Conservation (phyloP, 352 stramenopile genomes). For the Pythium sukuiense region DNA sequence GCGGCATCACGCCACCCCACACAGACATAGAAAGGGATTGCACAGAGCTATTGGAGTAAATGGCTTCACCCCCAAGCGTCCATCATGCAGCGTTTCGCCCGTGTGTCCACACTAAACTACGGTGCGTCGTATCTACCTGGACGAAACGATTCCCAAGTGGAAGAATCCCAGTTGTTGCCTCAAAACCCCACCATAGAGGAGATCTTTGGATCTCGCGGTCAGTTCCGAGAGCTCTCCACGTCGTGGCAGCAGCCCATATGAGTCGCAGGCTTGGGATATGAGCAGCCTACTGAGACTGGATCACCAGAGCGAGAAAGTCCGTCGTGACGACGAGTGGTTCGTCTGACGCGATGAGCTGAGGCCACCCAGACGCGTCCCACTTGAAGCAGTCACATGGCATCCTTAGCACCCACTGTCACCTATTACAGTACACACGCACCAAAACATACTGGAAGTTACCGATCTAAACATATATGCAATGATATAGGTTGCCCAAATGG, state of each 20-base stretch:
- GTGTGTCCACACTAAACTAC: background rate
- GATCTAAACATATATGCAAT: background rate
- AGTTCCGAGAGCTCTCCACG: background rate
- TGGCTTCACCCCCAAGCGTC: background rate
- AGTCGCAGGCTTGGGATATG: no score
- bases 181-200: background rate
- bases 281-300: background rate
- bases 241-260: no score
- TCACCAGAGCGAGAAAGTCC: background rate
- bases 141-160: background rate
- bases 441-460: background rate
- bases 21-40: background rate
- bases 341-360: background rate
- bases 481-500: background rate
- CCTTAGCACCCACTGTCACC: background rate
- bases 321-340: background rate
- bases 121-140: background rate
- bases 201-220: background rate
- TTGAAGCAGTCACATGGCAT: background rate
- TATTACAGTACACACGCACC: background rate
- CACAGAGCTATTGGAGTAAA: background rate
- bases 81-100: background rate
- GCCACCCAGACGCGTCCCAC: background rate
- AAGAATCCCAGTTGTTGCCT: background rate
- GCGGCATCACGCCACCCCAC: background rate